A percentile compares a stretch with the other conserved stretches of the same genome.
Evolutionary conservation across 2,329 filamentous ascomycete species (phyloP).

Genomic region (Pseudonectria buxi): DNA sequence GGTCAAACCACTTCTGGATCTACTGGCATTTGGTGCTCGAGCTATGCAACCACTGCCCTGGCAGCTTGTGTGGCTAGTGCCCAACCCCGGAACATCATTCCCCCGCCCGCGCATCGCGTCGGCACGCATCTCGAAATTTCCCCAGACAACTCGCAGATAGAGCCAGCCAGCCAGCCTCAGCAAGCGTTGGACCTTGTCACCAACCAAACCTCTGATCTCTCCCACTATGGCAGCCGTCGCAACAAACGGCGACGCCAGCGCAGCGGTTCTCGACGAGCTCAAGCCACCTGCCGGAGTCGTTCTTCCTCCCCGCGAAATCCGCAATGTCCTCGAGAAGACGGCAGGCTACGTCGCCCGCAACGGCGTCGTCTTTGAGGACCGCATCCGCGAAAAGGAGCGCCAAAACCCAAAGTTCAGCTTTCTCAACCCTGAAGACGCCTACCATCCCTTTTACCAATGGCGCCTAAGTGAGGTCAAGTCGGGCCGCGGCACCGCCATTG

Average conservation of each 20-base stretch:
- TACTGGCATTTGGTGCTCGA: too few species aligned
- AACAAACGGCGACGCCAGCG: constrained; percentile 45
- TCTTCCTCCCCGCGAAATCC: constrained; percentile 82
- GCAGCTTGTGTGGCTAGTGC: neutral
- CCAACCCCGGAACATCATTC: constrained; percentile 7
- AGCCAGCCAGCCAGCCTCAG: neutral
- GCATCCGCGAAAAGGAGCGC: constrained; percentile 77
- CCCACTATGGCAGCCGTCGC: constrained; percentile 26
- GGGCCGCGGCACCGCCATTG: constrained; percentile 72
- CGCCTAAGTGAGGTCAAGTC: constrained; percentile 77
- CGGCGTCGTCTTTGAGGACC: constrained; percentile 66
- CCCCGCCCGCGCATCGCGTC: constrained; percentile 14
- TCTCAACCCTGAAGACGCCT: constrained; percentile 70
- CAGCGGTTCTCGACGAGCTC: constrained; percentile 53
- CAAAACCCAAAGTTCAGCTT: constrained; percentile 90
- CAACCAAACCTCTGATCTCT: constrained; percentile 7
- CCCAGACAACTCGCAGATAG: constrained; percentile 2
- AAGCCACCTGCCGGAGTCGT: constrained; percentile 80
- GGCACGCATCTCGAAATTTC: constrained; percentile 20
- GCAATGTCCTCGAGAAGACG: constrained; percentile 83
- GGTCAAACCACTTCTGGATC: too few species aligned
- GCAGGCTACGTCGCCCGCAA: constrained; percentile 79
- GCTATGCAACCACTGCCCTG: too few species aligned
- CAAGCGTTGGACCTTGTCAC: constrained; percentile 4
- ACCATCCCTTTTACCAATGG: constrained; percentile 87